Evolutionary conservation across 2,329 filamentous ascomycete species (phyloP).

Genomic region (Colletotrichum noveboracense): DNA sequence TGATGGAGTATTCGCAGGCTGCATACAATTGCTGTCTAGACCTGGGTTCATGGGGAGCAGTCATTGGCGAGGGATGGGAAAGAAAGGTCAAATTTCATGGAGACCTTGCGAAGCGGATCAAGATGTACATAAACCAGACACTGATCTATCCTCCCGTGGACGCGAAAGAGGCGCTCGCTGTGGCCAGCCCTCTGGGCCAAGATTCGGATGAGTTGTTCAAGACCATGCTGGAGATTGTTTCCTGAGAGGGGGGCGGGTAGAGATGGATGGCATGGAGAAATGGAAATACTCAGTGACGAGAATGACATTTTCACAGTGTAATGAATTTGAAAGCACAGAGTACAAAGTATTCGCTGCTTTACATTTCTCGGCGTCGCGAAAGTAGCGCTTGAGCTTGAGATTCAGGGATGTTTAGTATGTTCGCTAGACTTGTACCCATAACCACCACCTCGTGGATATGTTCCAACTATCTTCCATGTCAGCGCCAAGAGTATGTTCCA

Average conservation of each 20-base stretch:
- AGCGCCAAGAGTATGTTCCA: not conserved
- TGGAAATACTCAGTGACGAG: not conserved
- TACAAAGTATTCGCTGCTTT: accelerated
- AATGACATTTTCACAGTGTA: accelerated
- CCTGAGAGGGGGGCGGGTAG: not conserved
- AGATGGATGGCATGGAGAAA: not conserved
- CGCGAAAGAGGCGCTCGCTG: slow-evolving; percentile 25
- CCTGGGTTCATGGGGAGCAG: slow-evolving; percentile 35
- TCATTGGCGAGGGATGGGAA: slow-evolving; percentile 35
- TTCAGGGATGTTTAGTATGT: no score
- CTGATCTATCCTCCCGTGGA: slow-evolving; percentile 37
- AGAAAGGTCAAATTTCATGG: slow-evolving; percentile 31
- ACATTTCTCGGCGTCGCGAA: not conserved
- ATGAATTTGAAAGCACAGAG: accelerated
- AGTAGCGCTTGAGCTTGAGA: not conserved
- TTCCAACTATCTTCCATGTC: not conserved
- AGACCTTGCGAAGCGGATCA: slow-evolving; percentile 34
- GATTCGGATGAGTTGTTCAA: slow-evolving; percentile 10
- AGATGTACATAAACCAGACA: slow-evolving; percentile 35
- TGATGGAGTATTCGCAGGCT: slow-evolving; percentile 32
- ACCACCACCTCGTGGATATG: not conserved
- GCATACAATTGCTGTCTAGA: slow-evolving; percentile 39
- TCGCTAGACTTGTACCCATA: not conserved
- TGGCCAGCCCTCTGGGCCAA: slow-evolving; percentile 25
- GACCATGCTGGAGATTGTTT: not conserved